These are phyloP conservation scores for Xylaria sp. DNA, from an alignment of 2,329 filamentous ascomycete species.

Conservation along the genomic window DNA sequence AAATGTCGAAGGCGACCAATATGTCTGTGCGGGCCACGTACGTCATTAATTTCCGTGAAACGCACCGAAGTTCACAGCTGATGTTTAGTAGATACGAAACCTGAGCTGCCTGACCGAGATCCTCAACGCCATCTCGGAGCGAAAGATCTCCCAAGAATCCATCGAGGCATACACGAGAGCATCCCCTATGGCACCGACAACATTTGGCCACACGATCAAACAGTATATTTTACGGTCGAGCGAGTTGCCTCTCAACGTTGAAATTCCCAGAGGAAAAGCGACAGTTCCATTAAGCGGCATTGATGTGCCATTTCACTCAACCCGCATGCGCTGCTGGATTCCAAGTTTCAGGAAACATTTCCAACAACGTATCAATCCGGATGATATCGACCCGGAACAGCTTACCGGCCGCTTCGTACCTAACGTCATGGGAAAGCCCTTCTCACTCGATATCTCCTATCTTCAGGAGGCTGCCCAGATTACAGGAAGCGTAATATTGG, in stretches of 20 bases:
- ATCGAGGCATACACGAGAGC: slow-evolving; percentile 15
- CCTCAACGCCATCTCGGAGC: slow-evolving; percentile 15
- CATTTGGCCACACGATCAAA: slow-evolving; percentile 5
- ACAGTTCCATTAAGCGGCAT: slow-evolving; percentile 23
- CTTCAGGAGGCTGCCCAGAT: slow-evolving; percentile 24
- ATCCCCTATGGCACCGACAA: not conserved
- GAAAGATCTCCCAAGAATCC: not conserved
- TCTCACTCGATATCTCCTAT: slow-evolving; percentile 18
- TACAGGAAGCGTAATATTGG: slow-evolving; percentile 21
- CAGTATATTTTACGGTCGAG: slow-evolving; percentile 12
- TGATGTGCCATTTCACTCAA: slow-evolving; percentile 27
- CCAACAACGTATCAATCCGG: slow-evolving; percentile 5
- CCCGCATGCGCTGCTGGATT: slow-evolving; percentile 22
- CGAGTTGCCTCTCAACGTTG: slow-evolving; percentile 16
- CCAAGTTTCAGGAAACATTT: slow-evolving; percentile 22
- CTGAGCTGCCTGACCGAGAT: slow-evolving; percentile 18
- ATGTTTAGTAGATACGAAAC: no score
- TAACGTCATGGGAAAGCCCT: slow-evolving; percentile 19
- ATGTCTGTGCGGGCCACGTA: slow-evolving; percentile 28
- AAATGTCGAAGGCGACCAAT: slow-evolving; percentile 27
- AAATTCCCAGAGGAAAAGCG: slow-evolving; percentile 20
- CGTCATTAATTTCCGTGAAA: not conserved
- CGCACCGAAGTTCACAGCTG: no score
- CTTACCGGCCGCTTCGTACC: slow-evolving; percentile 16
- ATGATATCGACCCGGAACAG: slow-evolving; percentile 20